Evolutionary conservation across 2,329 filamentous ascomycete species (phyloP), one percentile per base, ranked within the genome.

Genomic region (Scedosporium aurantiacum): DNA sequence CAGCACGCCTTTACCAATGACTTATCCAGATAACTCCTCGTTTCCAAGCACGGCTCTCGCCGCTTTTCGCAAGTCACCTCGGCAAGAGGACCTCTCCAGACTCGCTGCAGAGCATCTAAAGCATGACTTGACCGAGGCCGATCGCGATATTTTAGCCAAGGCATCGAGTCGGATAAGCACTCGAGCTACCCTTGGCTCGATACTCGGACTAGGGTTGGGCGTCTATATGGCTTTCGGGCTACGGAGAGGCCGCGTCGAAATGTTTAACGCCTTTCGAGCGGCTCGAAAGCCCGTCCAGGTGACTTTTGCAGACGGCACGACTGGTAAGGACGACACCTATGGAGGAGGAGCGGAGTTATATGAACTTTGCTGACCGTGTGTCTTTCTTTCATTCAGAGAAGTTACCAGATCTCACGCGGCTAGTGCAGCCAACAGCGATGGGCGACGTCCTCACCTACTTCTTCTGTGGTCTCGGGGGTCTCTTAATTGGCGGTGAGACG

Each of bases 401-500:
- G 12, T 8, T 54, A 23, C 50, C 50, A 2, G 50, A 89, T 65
- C 72, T 88, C 41, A 82, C 81, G 0, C 77, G 78, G 0, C 67
- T 83, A 43, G 65, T 88, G 47, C 77, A 79, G 54, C 86, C 85
- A 0, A 82, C 80, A 1, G 75, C 75, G 0, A 67, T 81, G 57
- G 84, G 84, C 14, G 86, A 89, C 64, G 68, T 84, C 28, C 80
- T 82, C 3, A 82, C 86, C 0, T 87, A 85, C 67, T 79, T 81
- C 63, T 81, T 88, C 67, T 84, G 87, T 56, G 79, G 80, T 0
- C 68, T 81, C 0, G 85, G 83, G 14, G 85, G 85, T 0, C 68
- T 87, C 4, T 84, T 89, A 63, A 64, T 89, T 5, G 85, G 85
- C 6, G 85, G 86, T 6, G 86, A 89, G 72, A 71, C 79, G 12